Evolutionary conservation across 805 yeast species (phyloP).

Genomic region (Cyberlindnera nakhonratchasimensis): DNA sequence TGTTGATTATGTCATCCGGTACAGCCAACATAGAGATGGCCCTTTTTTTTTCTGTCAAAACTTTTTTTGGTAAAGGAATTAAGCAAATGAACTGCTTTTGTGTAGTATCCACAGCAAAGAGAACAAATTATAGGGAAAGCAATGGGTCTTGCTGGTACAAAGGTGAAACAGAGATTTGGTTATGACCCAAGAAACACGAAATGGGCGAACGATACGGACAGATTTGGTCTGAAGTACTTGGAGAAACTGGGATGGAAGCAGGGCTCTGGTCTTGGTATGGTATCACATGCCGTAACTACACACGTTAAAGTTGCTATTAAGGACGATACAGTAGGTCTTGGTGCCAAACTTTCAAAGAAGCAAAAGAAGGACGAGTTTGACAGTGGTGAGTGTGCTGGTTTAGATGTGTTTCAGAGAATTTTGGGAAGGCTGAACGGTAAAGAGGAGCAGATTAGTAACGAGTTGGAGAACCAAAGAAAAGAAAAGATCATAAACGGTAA

Average conservation of each 20-base stretch:
- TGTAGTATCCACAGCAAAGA: neutral
- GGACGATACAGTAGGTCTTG: slow-evolving; percentile 82
- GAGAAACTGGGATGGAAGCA: slow-evolving; percentile 88
- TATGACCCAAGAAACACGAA: slow-evolving; percentile 89
- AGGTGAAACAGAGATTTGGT: slow-evolving; percentile 81
- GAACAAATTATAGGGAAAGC: neutral
- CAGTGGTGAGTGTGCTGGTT: slow-evolving; percentile 81
- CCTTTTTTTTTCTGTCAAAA: slow-evolving; percentile 3
- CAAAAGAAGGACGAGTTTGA: slow-evolving; percentile 65
- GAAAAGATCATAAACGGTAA: slow-evolving; percentile 76
- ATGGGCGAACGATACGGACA: slow-evolving; percentile 82
- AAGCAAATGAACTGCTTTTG: neutral
- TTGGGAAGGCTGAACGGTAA: slow-evolving; percentile 88
- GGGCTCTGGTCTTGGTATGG: slow-evolving; percentile 82
- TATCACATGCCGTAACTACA: slow-evolving; percentile 61
- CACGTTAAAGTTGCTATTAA: slow-evolving; percentile 83
- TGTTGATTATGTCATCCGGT: slow-evolving; percentile 1
- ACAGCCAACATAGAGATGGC: neutral
- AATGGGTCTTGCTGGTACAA: slow-evolving; percentile 83
- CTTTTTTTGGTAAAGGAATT: neutral
- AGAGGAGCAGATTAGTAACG: slow-evolving; percentile 60
- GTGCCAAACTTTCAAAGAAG: slow-evolving; percentile 68
- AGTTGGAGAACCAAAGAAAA: slow-evolving; percentile 63
- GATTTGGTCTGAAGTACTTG: slow-evolving; percentile 87
- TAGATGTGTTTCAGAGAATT: slow-evolving; percentile 89